Conservation (phyloP, 441 rosid genomes). For the Erysimum cheiri region DNA sequence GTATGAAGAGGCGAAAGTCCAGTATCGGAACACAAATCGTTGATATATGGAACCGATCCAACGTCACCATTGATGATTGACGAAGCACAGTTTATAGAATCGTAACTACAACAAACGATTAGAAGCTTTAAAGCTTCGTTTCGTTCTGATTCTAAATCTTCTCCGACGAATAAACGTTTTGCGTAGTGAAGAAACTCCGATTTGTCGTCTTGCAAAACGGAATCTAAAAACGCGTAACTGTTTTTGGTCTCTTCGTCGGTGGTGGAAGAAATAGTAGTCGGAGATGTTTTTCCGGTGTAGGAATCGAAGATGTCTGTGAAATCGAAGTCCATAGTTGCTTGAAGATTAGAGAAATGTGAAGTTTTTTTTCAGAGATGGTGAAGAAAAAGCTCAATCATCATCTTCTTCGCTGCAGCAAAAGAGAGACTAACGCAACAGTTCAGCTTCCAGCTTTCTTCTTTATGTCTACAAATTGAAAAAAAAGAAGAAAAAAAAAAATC, state of each 20-base stretch:
- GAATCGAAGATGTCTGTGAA: not conserved
- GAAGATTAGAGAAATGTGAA: not conserved
- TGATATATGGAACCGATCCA: conserved; percentile 59
- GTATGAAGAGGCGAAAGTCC: conserved; percentile 67
- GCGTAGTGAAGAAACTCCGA: conserved; percentile 43
- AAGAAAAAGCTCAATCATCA: too few relatives aligned
- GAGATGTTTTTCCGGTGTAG: not conserved
- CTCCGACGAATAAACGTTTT: conserved; percentile 36
- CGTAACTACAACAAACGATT: conserved; percentile 59
- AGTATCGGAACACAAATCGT: conserved; percentile 48
- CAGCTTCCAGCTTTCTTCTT: too few relatives aligned
- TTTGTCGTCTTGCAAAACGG: conserved; percentile 59
- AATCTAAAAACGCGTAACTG: conserved; percentile 40
- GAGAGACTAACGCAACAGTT: too few relatives aligned
- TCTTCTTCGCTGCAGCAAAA: too few relatives aligned
- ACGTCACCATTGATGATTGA: conserved; percentile 66
- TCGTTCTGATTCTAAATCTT: conserved; percentile 42
- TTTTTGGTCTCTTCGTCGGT: not conserved
- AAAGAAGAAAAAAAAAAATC: too few relatives aligned
- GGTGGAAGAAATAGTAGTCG: not conserved
- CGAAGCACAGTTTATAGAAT: conserved; percentile 64
- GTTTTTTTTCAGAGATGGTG: not conserved
- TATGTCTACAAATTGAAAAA: too few relatives aligned
- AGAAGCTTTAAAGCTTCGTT: conserved; percentile 54
- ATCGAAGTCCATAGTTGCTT: not conserved